A percentile compares a stretch with the other conserved stretches of the same genome.
Conservation (phyloP, 805 yeast genomes). For the Candida insectalens region DNA sequence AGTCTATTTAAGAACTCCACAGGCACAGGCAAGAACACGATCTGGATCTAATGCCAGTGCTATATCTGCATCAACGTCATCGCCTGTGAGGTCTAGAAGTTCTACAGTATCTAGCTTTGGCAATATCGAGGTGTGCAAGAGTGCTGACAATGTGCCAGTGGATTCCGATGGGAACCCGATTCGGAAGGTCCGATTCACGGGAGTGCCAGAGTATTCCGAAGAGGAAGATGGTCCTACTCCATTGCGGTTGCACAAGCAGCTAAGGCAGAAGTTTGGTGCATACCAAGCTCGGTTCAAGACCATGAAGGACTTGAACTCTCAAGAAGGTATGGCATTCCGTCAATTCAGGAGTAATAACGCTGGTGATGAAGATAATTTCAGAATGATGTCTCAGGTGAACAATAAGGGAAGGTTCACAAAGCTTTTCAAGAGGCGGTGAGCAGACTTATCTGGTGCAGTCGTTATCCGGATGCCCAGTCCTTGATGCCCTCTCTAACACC, state of each 20-base stretch:
- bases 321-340: constrained; percentile 28
- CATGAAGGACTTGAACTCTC: constrained; percentile 22
- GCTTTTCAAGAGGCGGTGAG: constrained; percentile 18
- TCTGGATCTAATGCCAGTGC: constrained; percentile 1
- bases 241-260: constrained; percentile 23
- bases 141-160: constrained; percentile 6
- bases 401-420: constrained; percentile 15
- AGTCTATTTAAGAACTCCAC: constrained; percentile 5
- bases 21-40: constrained; percentile 9
- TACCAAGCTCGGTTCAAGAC: constrained; percentile 23
- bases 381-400: background rate
- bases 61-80: constrained; percentile 4
- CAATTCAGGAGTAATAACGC: constrained; percentile 3
- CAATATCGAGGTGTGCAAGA: constrained; percentile 13
- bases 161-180: constrained; percentile 13
- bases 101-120: constrained; percentile 7
- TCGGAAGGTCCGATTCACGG: constrained; percentile 42
- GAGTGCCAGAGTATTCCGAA: constrained; percentile 40
- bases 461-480: background rate
- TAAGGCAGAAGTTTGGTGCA: constrained; percentile 25
- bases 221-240: constrained; percentile 48
- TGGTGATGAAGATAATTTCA: background rate
- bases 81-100: constrained; percentile 2
- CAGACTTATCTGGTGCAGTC: no score
- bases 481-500: background rate